A percentile compares a stretch with the other conserved stretches of the same genome.
Conservation (phyloP, 2,329 filamentous ascomycete genomes). For the Fusarium equiseti region DNA sequence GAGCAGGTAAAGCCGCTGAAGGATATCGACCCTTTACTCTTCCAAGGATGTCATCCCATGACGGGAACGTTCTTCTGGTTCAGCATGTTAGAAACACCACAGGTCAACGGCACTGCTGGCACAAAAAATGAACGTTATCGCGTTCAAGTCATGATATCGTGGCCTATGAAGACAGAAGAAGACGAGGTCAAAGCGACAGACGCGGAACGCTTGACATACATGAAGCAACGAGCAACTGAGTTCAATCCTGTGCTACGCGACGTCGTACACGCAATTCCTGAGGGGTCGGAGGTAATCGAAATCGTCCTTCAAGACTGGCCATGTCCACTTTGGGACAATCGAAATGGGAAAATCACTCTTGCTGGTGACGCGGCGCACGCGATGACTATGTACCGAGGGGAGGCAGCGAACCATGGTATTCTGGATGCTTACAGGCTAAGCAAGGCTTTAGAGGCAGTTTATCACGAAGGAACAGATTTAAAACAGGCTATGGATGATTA, state of each 20-base stretch:
- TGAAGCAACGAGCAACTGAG: conserved; percentile 9
- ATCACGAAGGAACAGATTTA: not conserved
- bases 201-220: conserved; percentile 1
- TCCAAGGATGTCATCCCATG: conserved; percentile 1
- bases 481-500: not conserved
- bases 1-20: conserved; percentile 14
- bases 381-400: conserved; percentile 20
- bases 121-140: not conserved
- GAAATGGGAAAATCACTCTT: not conserved
- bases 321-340: conserved; percentile 5
- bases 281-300: conserved; percentile 6
- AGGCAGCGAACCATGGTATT: conserved; percentile 14
- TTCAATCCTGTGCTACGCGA: conserved; percentile 10
- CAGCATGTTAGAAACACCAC: conserved; percentile 6
- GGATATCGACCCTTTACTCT: conserved; percentile 12
- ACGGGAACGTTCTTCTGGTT: conserved; percentile 16
- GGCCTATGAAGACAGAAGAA: conserved; percentile 3
- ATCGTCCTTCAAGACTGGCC: conserved; percentile 20
- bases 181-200: conserved; percentile 10
- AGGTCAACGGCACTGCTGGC: not conserved
- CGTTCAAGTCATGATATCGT: conserved; percentile 17
- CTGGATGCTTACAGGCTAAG: conserved; percentile 2
- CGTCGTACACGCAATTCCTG: not conserved
- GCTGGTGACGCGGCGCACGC: conserved; percentile 18
- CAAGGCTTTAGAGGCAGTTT: not conserved